phyloP scores from a whole-genome alignment of 176 grass and related monocot genomes.

The Carex littledalei region DNA sequence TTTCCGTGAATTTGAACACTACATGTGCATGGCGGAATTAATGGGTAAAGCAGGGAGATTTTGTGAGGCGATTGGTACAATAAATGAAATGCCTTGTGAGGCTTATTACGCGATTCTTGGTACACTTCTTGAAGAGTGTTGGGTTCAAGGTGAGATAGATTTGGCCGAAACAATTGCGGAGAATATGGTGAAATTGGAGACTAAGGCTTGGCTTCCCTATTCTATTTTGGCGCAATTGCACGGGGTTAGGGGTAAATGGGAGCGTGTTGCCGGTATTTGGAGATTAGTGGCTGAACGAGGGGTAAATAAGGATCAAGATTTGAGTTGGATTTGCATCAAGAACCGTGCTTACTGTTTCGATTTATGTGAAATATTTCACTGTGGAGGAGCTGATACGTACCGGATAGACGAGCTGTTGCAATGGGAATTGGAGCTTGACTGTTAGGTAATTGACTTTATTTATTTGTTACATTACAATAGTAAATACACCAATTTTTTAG shows the following conservation, averaged over 20 bases:
- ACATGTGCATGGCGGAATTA: conserved; percentile 49
- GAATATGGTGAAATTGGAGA: conserved; percentile 50
- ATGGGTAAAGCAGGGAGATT: conserved; percentile 59
- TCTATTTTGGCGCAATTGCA: conserved; percentile 51
- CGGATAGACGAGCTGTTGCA: conserved; percentile 40
- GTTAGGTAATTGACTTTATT: conserved; percentile 12
- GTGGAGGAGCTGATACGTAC: conserved; percentile 52
- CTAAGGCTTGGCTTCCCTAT: conserved; percentile 51
- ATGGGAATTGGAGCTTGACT: conserved; percentile 47
- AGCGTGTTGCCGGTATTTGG: conserved; percentile 71
- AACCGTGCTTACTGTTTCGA: conserved; percentile 51
- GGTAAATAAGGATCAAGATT: conserved; percentile 41
- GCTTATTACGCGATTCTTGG: conserved; percentile 33
- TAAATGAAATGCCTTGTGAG: conserved; percentile 36
- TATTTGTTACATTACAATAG: conserved; percentile 6
- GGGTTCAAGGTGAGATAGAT: conserved; percentile 37
- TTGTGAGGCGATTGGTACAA: conserved; percentile 52
- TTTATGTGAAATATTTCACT: conserved; percentile 52
- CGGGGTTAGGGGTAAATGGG: conserved; percentile 70
- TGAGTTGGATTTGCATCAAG: conserved; percentile 71
- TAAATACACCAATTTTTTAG: conserved; percentile 8
- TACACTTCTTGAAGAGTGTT: conserved; percentile 61
- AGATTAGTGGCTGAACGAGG: conserved; percentile 56
- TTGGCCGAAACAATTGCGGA: conserved; percentile 57
- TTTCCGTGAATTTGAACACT: conserved; percentile 41